Conservation (phyloP, 1,284 basidiomycete species). For the Sphaerobolus stellatus region DNA sequence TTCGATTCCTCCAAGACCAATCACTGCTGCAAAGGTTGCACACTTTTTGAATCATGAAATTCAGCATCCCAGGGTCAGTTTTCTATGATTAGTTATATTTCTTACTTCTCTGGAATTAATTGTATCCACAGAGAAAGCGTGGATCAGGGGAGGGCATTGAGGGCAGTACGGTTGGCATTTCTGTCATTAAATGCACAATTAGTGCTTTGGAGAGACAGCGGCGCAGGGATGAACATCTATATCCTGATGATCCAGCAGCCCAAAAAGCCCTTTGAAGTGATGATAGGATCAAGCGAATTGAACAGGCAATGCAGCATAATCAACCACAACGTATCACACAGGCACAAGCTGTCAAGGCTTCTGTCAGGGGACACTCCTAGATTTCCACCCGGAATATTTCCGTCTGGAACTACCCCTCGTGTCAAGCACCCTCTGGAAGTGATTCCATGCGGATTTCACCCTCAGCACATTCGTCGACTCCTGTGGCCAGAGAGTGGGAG, state of each 20-base stretch:
- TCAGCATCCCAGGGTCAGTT: conserved; percentile 19
- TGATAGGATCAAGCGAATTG: conserved; percentile 12
- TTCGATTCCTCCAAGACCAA: conserved; percentile 14
- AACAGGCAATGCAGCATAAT: conserved; percentile 17
- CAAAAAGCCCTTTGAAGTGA: conserved; percentile 9
- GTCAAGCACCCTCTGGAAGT: no score
- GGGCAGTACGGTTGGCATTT: conserved; percentile 16
- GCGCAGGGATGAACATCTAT: conserved; percentile 13
- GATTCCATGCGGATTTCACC: no score
- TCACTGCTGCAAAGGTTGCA: conserved; percentile 23
- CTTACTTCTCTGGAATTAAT: no score
- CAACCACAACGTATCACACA: conserved; percentile 12
- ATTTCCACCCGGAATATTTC: no score
- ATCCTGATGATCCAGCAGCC: conserved; percentile 10
- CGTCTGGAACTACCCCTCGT: no score
- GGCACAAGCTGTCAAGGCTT: conserved; percentile 20
- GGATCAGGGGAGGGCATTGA: neutral
- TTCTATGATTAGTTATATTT: no score
- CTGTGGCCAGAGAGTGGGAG: no score
- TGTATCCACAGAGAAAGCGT: no score
- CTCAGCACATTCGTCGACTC: no score
- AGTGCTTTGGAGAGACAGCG: conserved; percentile 16
- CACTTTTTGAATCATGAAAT: conserved; percentile 22
- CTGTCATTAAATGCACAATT: conserved; percentile 16
- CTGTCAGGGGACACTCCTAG: no score